phyloP scores from a whole-genome alignment of 83 land plant species.

The Picea mariana region DNA sequence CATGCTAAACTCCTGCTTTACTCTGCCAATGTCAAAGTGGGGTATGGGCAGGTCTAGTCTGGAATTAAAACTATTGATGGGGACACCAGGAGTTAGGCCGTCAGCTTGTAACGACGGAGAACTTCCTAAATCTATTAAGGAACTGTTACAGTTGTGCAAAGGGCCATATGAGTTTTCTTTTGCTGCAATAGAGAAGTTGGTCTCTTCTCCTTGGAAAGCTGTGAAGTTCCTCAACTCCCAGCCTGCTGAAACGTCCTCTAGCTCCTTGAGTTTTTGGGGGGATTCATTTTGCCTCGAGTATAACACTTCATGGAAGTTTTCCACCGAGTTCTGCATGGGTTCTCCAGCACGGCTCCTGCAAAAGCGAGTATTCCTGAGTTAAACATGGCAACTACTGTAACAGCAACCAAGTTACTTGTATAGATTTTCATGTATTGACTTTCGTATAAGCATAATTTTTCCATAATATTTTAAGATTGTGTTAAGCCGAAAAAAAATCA shows the following conservation, averaged over 20 bases:
- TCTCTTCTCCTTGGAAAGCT: background rate
- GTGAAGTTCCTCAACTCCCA: constrained; percentile 7
- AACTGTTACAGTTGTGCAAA: background rate
- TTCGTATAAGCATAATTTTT: too few relatives aligned
- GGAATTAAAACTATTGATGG: background rate
- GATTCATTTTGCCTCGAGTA: background rate
- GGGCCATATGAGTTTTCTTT: constrained; percentile 1
- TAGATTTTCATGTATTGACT: too few relatives aligned
- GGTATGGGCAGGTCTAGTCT: background rate
- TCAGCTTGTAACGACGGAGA: background rate
- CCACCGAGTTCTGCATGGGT: constrained; percentile 1
- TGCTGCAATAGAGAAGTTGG: background rate
- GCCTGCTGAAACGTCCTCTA: background rate
- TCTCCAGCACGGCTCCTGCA: constrained; percentile 5
- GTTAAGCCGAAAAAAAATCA: too few relatives aligned
- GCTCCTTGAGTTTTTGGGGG: background rate
- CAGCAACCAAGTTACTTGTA: background rate
- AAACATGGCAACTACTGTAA: background rate
- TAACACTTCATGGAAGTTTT: background rate
- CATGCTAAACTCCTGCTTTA: constrained; percentile 10
- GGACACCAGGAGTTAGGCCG: background rate
- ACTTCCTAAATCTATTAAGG: background rate
- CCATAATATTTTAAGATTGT: too few relatives aligned
- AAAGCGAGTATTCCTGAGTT: background rate
- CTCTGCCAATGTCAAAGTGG: background rate